Conservation (phyloP, 1,139 yeast species). For the Yamadazyma buinensis region DNA sequence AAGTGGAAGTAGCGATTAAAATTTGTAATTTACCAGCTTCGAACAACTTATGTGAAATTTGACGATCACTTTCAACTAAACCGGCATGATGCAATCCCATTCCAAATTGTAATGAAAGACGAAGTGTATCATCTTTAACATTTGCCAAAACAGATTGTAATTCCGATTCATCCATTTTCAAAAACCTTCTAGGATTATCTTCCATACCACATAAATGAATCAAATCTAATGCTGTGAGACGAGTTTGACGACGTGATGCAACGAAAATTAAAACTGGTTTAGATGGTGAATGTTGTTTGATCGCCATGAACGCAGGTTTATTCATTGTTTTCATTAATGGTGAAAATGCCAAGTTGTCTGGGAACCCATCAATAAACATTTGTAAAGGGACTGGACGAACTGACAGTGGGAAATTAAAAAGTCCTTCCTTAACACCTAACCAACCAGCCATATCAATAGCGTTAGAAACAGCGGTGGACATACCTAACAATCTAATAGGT, state of each 20-base stretch:
- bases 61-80: slow-evolving; percentile 84
- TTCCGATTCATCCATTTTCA: slow-evolving; percentile 74
- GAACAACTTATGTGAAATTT: slow-evolving; percentile 80
- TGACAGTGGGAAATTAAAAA: slow-evolving; percentile 90
- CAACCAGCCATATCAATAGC: slow-evolving; percentile 98
- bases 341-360: slow-evolving; percentile 89
- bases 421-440: slow-evolving; percentile 86
- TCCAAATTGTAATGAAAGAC: slow-evolving; percentile 85
- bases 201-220: slow-evolving; percentile 95
- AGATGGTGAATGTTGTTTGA: slow-evolving; percentile 88
- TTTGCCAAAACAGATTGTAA: slow-evolving; percentile 55
- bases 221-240: slow-evolving; percentile 89
- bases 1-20: slow-evolving; percentile 87
- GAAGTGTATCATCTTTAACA: slow-evolving; percentile 87
- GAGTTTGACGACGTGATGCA: slow-evolving; percentile 94
- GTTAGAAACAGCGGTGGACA: slow-evolving; percentile 97
- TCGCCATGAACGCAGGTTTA: slow-evolving; percentile 95
- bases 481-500: slow-evolving; percentile 80
- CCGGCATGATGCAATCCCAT: slow-evolving; percentile 99
- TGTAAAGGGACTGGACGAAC: slow-evolving; percentile 97
- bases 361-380: slow-evolving; percentile 97
- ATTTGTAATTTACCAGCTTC: slow-evolving; percentile 85
- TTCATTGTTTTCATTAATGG: slow-evolving; percentile 98
- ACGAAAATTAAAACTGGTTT: slow-evolving; percentile 95
- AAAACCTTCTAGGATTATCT: slow-evolving; percentile 83